Base-by-base conservation (phyloP, 176 grass and related monocot species). In the Aechmea fasciata region DNA sequence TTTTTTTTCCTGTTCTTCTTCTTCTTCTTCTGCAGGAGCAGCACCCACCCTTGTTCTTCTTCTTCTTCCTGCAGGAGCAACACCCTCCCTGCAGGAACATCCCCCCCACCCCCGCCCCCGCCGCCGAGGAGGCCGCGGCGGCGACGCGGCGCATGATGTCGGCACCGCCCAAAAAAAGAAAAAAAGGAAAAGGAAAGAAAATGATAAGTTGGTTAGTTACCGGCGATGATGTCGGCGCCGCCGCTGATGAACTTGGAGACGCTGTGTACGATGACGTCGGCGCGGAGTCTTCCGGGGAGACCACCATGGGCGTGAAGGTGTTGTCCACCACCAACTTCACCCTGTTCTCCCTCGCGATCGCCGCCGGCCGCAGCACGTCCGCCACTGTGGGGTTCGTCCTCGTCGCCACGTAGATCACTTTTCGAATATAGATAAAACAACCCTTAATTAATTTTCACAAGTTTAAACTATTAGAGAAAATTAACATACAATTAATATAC, bases 241-340 rank as follows among this genome's bases (percentile, higher is more conserved):
- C 93, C 93, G 77, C 86, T 97, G 74, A 97, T 97, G 83, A 90
- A 97, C 79, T 97, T 97, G 69, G 93, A 85, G 10, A 97, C 93
- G 79, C 93, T 97, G 81, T 97, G 93, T 26, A 97, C 79, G 55
- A 97, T 86, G 74, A 97, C 84, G 65, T 97, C 93, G 11, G 93
- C 89, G 41, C 93, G 89, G 71, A 92, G 84, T 0, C 83, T 2
- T 89, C 93, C 3, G 93, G 93, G 0, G 93, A 92, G 23, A 97
- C 65, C 6, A 97, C 52, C 4, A 97, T 80, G 51, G 93, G 93
- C 2, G 93, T 82, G 84, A 97, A 97, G 9, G 93, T 97, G 86
- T 97, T 97, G 81, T 97, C 93, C 33, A 92, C 86, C 23, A 97
- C 84, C 8, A 97, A 84, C 81, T 81, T 97, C 11, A 83, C 86